Evolutionary conservation across 1,139 yeast genomes (phyloP).

Genomic region (Diutina scorzettiae): DNA sequence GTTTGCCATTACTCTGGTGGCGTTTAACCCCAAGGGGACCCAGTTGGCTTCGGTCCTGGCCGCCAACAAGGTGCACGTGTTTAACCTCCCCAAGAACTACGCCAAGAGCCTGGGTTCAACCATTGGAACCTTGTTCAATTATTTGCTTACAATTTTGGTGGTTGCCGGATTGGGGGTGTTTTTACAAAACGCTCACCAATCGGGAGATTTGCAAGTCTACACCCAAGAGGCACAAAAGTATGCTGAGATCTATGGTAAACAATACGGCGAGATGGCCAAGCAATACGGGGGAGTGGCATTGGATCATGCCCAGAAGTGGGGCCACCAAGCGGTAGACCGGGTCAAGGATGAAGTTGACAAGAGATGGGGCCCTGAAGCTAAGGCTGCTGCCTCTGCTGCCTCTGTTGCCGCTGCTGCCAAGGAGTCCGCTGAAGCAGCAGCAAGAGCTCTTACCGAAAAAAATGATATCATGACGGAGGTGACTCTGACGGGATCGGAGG

Average conservation of each 20-base stretch:
- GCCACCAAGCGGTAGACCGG: slow-evolving; percentile 6
- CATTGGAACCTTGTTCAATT: slow-evolving; percentile 27
- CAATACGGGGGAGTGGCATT: slow-evolving; percentile 14
- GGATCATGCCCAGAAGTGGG: slow-evolving; percentile 19
- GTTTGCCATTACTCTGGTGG: slow-evolving; percentile 69
- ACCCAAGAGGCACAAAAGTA: background rate
- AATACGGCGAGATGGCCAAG: slow-evolving; percentile 12
- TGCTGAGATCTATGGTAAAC: background rate
- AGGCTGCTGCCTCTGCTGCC: background rate
- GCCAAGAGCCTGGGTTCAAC: slow-evolving; percentile 30
- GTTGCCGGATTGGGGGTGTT: slow-evolving; percentile 34
- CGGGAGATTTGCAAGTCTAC: slow-evolving; percentile 14
- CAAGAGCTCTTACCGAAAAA: background rate
- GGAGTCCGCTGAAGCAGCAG: background rate
- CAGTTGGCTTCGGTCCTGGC: slow-evolving; percentile 71
- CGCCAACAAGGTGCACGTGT: slow-evolving; percentile 59
- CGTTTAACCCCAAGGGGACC: slow-evolving; percentile 59
- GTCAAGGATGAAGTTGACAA: background rate
- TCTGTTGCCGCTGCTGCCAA: background rate
- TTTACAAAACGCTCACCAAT: slow-evolving; percentile 27
- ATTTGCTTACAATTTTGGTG: slow-evolving; percentile 32
- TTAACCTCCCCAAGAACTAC: slow-evolving; percentile 44
- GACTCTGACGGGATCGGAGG: background rate
- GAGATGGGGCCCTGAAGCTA: background rate
- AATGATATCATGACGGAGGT: background rate